Percentiles rank a stretch among this genome's conserved stretches.
phyloP scores from a whole-genome alignment of 306 rosid species.

The Datisca glomerata region DNA sequence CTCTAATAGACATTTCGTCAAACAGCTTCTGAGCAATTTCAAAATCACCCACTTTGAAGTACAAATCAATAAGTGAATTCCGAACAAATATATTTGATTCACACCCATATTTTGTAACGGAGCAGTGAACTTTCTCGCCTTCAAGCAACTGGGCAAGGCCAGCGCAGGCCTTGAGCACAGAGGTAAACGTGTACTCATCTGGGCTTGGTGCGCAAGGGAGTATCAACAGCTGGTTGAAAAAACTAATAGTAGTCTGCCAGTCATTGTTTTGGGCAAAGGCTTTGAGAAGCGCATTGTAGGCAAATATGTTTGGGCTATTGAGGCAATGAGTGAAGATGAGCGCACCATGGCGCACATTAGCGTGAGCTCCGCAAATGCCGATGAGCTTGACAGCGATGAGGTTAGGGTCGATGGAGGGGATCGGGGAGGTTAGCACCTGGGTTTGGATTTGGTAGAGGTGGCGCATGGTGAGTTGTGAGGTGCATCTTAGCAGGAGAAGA shows the following conservation, averaged over 20 bases:
- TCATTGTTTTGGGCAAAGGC: conserved; percentile 30
- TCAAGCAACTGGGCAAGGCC: conserved; percentile 19
- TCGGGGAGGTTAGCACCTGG: conserved; percentile 18
- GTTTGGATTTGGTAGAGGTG: conserved; percentile 27
- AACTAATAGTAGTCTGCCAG: conserved; percentile 19
- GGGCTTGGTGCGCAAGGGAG: conserved; percentile 22
- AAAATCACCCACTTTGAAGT: conserved; percentile 17
- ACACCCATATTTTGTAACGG: conserved; percentile 25
- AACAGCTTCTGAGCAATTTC: conserved; percentile 20
- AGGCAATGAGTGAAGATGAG: conserved; percentile 22
- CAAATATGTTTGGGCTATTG: conserved; percentile 18
- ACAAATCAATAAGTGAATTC: conserved; percentile 24
- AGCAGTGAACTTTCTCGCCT: conserved; percentile 28
- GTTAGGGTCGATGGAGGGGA: conserved; percentile 30
- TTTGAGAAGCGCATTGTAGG: conserved; percentile 31
- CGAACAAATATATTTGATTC: conserved; percentile 24
- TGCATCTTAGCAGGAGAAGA: conserved; percentile 24
- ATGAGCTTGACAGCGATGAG: conserved; percentile 29
- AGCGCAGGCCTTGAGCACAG: conserved; percentile 37
- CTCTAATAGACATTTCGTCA: conserved; percentile 23
- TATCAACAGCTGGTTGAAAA: conserved; percentile 14
- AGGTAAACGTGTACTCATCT: conserved; percentile 33
- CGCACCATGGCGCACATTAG: conserved; percentile 15
- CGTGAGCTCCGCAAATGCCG: conserved; percentile 17
- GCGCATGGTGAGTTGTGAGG: conserved; percentile 22